Base-by-base conservation (phyloP, 495 filamentous ascomycete genomes). In the Trichoderma gamsii region DNA sequence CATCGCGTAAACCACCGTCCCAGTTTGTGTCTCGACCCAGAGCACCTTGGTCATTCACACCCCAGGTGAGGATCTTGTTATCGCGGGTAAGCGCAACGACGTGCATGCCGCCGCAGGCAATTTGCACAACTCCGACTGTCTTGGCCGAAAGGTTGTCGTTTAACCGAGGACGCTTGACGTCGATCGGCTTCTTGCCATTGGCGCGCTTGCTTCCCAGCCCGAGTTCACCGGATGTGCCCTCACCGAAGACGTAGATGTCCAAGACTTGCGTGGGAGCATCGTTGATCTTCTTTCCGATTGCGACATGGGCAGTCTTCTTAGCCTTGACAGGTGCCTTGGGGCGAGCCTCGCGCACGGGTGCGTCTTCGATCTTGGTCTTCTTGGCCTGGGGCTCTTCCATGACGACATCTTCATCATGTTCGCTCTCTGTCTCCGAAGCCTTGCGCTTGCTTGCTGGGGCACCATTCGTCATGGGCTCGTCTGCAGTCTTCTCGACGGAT, bases 31-130 rank as follows among this genome's bases (percentile, higher is more conserved):
- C 83, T 66, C 88, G 82, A 23, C 88, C 88, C 63, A 91, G 81
- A 23, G 88, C 87, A 66, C 85, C 84, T 66, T 89, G 80, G 73
- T 89, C 86, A 70, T 90, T 90, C 66, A 89, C 87, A 70, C 88
- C 88, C 88, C 88, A 91, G 1, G 87, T 88, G 41, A 87, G 76
- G 67, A 90, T 87, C 73, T 82, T 82, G 76, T 88, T 88, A 72
- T 89, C 85, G 29, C 82, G 78, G 21, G 88, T 89, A 4, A 90
- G 79, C 1, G 83, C 87, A 23, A 84, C 78, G 35, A 74, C 80
- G 70, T 91, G 89, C 84, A 91, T 87, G 61, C 87, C 88, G 25
- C 88, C 88, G 69, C 83, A 80, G 16, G 85, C 82, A 41, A 90
- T 68, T 70, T 87, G 82, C 7, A 90, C 87, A 13, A 88, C 81